Evolutionary conservation across 805 yeast genomes (phyloP).

Genomic region (Kluyveromyces wickerhamii): DNA sequence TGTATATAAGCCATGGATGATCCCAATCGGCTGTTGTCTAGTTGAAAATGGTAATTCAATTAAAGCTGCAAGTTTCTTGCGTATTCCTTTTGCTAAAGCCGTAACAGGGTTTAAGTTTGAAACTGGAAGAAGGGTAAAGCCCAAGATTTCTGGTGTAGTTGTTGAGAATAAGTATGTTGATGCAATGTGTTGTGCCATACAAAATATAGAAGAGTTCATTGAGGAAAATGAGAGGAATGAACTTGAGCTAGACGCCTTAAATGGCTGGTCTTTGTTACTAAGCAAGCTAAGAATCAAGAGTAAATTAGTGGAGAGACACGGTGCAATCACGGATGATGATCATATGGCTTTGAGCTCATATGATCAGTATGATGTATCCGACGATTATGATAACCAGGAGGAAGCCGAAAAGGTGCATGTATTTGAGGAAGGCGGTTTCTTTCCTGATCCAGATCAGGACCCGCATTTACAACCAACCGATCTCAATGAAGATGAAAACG

Average conservation of each 20-base stretch:
- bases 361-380: slow-evolving; percentile 19
- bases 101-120: slow-evolving; percentile 80
- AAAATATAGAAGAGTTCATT: slow-evolving; percentile 20
- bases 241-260: slow-evolving; percentile 42
- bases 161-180: slow-evolving; percentile 47
- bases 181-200: slow-evolving; percentile 26
- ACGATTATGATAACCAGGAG: slow-evolving; percentile 1
- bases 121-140: slow-evolving; percentile 42
- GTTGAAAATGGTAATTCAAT: slow-evolving; percentile 47
- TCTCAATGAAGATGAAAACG: not conserved
- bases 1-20: slow-evolving; percentile 66
- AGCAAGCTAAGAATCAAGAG: slow-evolving; percentile 28
- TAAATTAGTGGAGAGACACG: slow-evolving; percentile 41
- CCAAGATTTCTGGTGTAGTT: slow-evolving; percentile 67
- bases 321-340: slow-evolving; percentile 21
- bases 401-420: slow-evolving; percentile 4
- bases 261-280: slow-evolving; percentile 27
- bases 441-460: slow-evolving; percentile 2
- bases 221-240: slow-evolving; percentile 35
- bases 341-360: no score
- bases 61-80: slow-evolving; percentile 62
- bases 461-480: not conserved
- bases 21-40: slow-evolving; percentile 71
- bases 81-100: slow-evolving; percentile 78
- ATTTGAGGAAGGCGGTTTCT: slow-evolving; percentile 13